Conservation (phyloP, 2,329 filamentous ascomycete genomes). For the Karstenula rhodostoma region DNA sequence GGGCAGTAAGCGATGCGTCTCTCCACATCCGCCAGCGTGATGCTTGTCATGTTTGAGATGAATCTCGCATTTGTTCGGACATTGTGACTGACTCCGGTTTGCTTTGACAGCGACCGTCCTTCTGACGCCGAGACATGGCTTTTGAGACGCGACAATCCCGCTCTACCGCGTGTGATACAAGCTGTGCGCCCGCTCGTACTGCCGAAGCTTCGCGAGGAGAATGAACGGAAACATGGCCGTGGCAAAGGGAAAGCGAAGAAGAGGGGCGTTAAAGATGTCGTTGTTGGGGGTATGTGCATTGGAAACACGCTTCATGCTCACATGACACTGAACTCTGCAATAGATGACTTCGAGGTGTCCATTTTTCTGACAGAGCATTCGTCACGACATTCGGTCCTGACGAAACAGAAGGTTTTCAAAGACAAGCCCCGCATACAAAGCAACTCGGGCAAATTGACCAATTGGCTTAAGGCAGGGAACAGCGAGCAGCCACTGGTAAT, state of each 20-base stretch:
- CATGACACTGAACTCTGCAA: slow-evolving; percentile 1
- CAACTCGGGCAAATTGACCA: slow-evolving; percentile 57
- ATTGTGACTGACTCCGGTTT: slow-evolving; percentile 5
- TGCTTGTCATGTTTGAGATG: slow-evolving; percentile 3
- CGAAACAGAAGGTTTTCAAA: slow-evolving; percentile 79
- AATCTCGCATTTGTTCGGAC: slow-evolving; percentile 3
- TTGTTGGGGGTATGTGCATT: slow-evolving; percentile 71
- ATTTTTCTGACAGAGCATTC: slow-evolving; percentile 90
- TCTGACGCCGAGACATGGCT: slow-evolving; percentile 84
- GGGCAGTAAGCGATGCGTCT: slow-evolving; percentile 3
- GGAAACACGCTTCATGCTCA: background rate
- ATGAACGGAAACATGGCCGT: slow-evolving; percentile 68
- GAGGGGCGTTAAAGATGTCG: slow-evolving; percentile 88
- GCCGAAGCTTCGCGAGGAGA: slow-evolving; percentile 90
- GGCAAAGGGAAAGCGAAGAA: slow-evolving; percentile 68
- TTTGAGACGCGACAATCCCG: slow-evolving; percentile 75
- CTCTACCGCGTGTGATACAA: slow-evolving; percentile 83
- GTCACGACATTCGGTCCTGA: slow-evolving; percentile 84
- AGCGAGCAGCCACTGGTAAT: slow-evolving; percentile 54
- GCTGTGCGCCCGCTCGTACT: slow-evolving; percentile 85
- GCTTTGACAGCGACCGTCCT: slow-evolving; percentile 70
- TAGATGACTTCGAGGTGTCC: slow-evolving; percentile 94
- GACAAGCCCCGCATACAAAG: slow-evolving; percentile 55
- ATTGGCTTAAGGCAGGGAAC: slow-evolving; percentile 53
- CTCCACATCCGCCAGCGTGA: background rate